These are phyloP conservation scores for Xerocomellus chrysenteron DNA, from an alignment of 768 basidiomycete genomes.

Conservation along the genomic window DNA sequence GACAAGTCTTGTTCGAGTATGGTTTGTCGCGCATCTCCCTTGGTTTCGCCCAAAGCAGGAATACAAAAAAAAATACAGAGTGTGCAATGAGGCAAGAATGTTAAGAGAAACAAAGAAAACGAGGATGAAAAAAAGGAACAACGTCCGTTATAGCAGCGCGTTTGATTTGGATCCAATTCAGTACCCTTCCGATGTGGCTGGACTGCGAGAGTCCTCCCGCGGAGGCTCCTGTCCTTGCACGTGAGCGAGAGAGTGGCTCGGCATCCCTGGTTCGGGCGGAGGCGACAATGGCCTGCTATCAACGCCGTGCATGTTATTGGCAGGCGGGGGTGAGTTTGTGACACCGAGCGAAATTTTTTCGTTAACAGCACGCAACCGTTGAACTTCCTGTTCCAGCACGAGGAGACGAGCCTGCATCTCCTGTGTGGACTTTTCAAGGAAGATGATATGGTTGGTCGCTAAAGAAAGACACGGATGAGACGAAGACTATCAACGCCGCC, in stretches of 20 bases:
- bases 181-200: constrained; percentile 32
- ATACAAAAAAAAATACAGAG: constrained; percentile 36
- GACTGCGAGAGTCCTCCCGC: constrained; percentile 57
- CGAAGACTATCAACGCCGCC: background rate
- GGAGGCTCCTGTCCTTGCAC: constrained; percentile 61
- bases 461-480: constrained; percentile 15
- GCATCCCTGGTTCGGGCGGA: constrained; percentile 53
- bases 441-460: constrained; percentile 80
- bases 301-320: constrained; percentile 39
- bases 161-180: constrained; percentile 22
- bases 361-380: constrained; percentile 70
- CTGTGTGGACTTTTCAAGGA: constrained; percentile 70
- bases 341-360: constrained; percentile 78
- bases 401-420: constrained; percentile 68
- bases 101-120: constrained; percentile 26
- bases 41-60: constrained; percentile 26
- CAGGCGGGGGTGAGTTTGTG: constrained; percentile 55
- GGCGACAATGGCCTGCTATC: constrained; percentile 60
- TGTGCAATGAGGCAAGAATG: constrained; percentile 34
- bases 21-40: constrained; percentile 22
- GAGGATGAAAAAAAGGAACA: constrained; percentile 35
- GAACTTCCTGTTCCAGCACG: constrained; percentile 65
- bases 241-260: constrained; percentile 50
- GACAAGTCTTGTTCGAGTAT: constrained; percentile 24
- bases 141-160: constrained; percentile 25